Evolutionary conservation across 1,139 yeast species (phyloP), one percentile per base, ranked within the genome.

Genomic region (Blastobotrys apis): DNA sequence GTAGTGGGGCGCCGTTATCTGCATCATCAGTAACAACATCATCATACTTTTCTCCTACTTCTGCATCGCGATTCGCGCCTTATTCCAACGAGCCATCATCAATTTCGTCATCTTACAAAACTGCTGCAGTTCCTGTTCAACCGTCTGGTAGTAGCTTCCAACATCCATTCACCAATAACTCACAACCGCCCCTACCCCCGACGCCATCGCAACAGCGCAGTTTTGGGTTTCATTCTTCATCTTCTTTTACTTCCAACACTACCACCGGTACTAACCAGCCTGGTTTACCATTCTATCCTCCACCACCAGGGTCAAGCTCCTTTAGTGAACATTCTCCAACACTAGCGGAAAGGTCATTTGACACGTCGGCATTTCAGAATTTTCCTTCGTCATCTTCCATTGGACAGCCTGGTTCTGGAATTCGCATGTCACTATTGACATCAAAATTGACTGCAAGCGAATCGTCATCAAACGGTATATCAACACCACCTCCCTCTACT

Each of bases 71-170:
- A 33, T 53, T 53, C 21, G 60, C 55, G 15, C 62, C 62, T 8
- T 51, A 57, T 44, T 53, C 61, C 6, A 58, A 59, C 46, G 60
- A 57, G 42, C 65, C 65, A 6, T 53, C 62, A 13, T 55, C 62
- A 3, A 60, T 59, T 2, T 54, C 60, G n/a, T 53, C 62, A 3
- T 54, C 59, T n/a, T 60, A 60, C 48, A 57, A 58, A 34, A 51
- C 53, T 23, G 53, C 55, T 12, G 47, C 37, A 33, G 17, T 33
- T 15, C 16, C 23, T n/a, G n/a, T n/a, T n/a, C n/a, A n/a, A n/a
- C n/a, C n/a, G n/a, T n/a, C n/a, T n/a, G n/a, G n/a, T n/a, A n/a
- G n/a, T n/a, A n/a, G n/a, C n/a, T n/a, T n/a, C n/a, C n/a, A n/a
- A n/a, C n/a, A n/a, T n/a, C n/a, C n/a, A n/a, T n/a, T n/a, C n/a